These are phyloP conservation scores for Leishmania tarentolae DNA, from an alignment of 208 protist species.

Conservation along the genomic window DNA sequence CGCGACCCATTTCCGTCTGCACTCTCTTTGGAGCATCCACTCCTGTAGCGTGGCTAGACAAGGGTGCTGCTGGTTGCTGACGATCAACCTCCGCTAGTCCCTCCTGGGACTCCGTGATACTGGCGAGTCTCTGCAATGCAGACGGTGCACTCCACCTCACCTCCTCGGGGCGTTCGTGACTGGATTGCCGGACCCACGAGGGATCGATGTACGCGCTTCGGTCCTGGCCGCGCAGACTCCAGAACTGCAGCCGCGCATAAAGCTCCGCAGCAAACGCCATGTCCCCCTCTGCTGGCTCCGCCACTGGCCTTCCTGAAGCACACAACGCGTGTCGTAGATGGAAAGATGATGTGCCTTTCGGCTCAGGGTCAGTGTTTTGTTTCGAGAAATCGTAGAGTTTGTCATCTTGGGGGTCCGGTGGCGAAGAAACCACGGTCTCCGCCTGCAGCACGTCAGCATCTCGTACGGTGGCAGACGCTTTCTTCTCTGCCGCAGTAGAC, in stretches of 20 bases:
- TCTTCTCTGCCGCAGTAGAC: not conserved
- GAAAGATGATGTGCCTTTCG: not conserved
- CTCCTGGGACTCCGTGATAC: not conserved
- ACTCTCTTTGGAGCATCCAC: too few species aligned
- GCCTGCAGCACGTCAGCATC: not conserved
- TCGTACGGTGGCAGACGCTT: not conserved
- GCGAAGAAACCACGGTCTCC: too few species aligned
- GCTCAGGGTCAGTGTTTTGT: not conserved
- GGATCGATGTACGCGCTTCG: constrained; percentile 43
- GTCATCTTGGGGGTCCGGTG: not conserved
- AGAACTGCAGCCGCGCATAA: constrained; percentile 65
- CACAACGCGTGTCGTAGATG: not conserved
- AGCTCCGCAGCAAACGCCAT: constrained; percentile 69
- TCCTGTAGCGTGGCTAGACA: not conserved
- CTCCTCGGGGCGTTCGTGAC: not conserved
- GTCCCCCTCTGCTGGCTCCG: constrained; percentile 45
- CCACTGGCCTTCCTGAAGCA: not conserved
- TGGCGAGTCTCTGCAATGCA: not conserved
- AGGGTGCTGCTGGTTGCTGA: not conserved
- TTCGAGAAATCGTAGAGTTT: not conserved
- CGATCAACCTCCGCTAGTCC: not conserved
- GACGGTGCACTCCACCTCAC: not conserved
- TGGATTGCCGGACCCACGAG: constrained; percentile 14
- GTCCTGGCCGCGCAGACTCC: constrained; percentile 64
- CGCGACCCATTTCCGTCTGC: not conserved